Conservation (phyloP, 2,329 filamentous ascomycete species). For the Beauveria australis region DNA sequence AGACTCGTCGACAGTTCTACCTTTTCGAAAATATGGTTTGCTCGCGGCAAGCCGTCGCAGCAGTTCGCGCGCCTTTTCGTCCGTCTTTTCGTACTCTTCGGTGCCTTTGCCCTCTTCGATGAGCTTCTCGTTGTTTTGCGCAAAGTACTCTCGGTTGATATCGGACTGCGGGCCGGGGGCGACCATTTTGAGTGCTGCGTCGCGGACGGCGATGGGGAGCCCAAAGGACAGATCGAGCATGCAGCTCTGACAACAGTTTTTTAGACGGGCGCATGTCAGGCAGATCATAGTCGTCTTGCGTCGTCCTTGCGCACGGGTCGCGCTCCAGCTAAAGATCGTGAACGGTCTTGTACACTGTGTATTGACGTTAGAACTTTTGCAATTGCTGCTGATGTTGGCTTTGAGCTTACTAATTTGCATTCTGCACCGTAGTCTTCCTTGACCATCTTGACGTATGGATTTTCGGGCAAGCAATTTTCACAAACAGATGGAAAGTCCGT, state of each 20-base stretch:
- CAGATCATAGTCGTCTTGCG: conserved; percentile 95
- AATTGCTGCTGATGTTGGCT: not conserved
- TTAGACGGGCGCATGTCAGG: conserved; percentile 89
- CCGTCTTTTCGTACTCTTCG: conserved; percentile 92
- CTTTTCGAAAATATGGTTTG: conserved; percentile 92
- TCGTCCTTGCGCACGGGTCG: conserved; percentile 76
- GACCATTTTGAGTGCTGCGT: conserved; percentile 96
- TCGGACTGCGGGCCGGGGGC: conserved; percentile 85
- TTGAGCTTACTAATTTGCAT: conserved; percentile 53
- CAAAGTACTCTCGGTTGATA: conserved; percentile 95
- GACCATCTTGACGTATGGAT: conserved; percentile 97
- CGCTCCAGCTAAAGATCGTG: conserved; percentile 91
- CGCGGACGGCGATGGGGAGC: conserved; percentile 85
- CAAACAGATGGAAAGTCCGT: conserved; percentile 83
- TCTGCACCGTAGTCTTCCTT: conserved; percentile 93
- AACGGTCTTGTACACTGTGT: conserved; percentile 78
- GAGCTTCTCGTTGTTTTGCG: conserved; percentile 91
- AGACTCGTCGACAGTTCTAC: conserved; percentile 60
- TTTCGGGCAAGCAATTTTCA: conserved; percentile 91
- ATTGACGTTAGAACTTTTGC: conserved; percentile 14
- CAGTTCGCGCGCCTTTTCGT: conserved; percentile 90
- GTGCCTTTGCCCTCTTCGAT: conserved; percentile 84
- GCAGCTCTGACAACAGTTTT: conserved; percentile 98
- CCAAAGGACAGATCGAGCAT: conserved; percentile 98
- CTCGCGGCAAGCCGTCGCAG: conserved; percentile 78